Percentiles rank a stretch among this genome's conserved stretches.
These are phyloP conservation scores for Tylopilus sp. DNA, from an alignment of 768 basidiomycete genomes.

Conservation along the genomic window DNA sequence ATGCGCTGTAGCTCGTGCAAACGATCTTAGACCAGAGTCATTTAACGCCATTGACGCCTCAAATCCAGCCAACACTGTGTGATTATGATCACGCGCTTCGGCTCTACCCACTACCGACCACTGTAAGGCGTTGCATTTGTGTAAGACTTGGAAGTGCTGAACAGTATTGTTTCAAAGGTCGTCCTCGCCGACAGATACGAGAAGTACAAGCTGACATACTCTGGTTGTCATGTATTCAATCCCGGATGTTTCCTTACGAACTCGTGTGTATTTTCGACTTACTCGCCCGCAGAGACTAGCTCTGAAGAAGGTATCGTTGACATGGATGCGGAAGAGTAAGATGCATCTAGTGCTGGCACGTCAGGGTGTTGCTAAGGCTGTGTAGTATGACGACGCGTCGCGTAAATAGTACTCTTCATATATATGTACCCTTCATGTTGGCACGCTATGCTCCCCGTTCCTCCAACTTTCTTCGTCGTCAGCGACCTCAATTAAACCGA, in stretches of 20 bases:
- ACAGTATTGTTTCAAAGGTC: conserved; percentile 45
- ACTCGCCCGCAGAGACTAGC: conserved; percentile 78
- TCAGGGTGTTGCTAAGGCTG: too few relatives aligned
- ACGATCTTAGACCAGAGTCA: conserved; percentile 94
- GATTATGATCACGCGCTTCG: conserved; percentile 92
- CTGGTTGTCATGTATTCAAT: conserved; percentile 98
- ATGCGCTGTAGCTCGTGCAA: conserved; percentile 74
- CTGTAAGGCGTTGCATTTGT: conserved; percentile 48
- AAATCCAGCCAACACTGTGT: conserved; percentile 81
- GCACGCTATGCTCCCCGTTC: conserved; percentile 16
- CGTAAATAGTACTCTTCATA: not conserved
- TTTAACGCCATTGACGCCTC: conserved; percentile 80
- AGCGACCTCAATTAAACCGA: conserved; percentile 1
- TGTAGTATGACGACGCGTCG: not conserved
- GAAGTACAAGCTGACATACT: conserved; percentile 93
- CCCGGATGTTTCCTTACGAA: conserved; percentile 89
- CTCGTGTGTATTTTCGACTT: conserved; percentile 84
- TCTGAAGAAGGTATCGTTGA: conserved; percentile 72
- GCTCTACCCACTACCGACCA: conserved; percentile 90
- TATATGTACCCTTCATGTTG: conserved; percentile 21
- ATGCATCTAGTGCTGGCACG: too few relatives aligned
- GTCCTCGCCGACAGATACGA: conserved; percentile 96
- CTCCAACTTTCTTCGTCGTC: conserved; percentile 6
- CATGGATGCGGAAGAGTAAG: conserved; percentile 36
- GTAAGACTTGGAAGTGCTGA: conserved; percentile 5